Conservation (phyloP, 2,329 filamentous ascomycete genomes). For the Coleophoma crateriformis region DNA sequence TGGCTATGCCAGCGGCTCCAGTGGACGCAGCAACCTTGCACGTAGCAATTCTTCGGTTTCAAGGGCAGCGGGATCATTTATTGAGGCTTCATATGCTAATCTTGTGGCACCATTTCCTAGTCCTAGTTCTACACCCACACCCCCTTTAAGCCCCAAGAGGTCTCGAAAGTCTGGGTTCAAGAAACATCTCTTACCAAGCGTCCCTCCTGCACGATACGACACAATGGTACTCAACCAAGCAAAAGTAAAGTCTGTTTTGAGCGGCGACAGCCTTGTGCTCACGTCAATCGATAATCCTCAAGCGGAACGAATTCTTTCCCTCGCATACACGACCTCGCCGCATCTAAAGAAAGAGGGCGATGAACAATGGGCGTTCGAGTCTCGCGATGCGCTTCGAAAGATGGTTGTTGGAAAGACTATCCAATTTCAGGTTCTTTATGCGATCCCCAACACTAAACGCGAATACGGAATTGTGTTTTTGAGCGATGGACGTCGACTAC, state of each 20-base stretch:
- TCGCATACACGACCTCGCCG: constrained; percentile 89
- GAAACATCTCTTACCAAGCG: constrained; percentile 16
- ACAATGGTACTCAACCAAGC: constrained; percentile 39
- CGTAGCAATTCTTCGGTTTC: constrained; percentile 4
- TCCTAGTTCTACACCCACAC: constrained; percentile 2
- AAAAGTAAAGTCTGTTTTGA: constrained; percentile 89
- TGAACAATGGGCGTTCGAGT: constrained; percentile 89
- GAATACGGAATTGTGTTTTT: constrained; percentile 83
- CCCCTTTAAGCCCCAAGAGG: background rate
- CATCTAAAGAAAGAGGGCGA: constrained; percentile 84
- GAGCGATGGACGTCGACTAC: constrained; percentile 69
- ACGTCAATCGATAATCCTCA: constrained; percentile 74
- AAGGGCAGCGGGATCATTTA: constrained; percentile 9
- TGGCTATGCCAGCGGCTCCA: background rate
- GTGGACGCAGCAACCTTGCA: background rate
- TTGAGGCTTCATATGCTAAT: constrained; percentile 18
- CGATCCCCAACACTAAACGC: constrained; percentile 75
- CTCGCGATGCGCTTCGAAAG: constrained; percentile 85
- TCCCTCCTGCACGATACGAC: constrained; percentile 23
- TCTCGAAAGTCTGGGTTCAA: constrained; percentile 6
- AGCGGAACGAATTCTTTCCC: constrained; percentile 79
- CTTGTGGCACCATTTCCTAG: constrained; percentile 28
- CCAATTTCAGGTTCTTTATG: constrained; percentile 81
- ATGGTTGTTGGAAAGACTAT: constrained; percentile 81
- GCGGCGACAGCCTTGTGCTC: constrained; percentile 86